These are phyloP conservation scores for Urochloa ruziziensis DNA, from an alignment of 176 grass and related monocot genomes.

Conservation along the genomic window DNA sequence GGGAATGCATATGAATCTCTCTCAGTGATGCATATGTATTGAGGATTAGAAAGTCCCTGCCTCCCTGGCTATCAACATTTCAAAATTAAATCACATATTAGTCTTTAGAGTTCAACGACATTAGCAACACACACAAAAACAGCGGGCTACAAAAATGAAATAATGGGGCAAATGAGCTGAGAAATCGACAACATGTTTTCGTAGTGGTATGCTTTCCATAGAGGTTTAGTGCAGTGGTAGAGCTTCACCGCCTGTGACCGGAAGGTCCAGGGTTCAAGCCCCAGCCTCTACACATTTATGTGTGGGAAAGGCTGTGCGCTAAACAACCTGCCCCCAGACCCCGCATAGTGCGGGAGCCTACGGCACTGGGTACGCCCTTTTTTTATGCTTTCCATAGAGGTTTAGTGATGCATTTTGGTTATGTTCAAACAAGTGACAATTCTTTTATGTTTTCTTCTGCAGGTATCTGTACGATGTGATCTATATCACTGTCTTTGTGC, in stretches of 20 bases:
- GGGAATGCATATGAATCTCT: not conserved
- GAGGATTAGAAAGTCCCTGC: not conserved
- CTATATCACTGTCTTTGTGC: conserved; percentile 90
- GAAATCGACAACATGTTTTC: not conserved
- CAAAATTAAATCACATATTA: not conserved
- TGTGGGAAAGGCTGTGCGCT: no score
- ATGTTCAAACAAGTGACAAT: not conserved
- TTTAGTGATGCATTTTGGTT: not conserved
- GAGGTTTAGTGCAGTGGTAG: no score
- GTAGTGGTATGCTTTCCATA: not conserved
- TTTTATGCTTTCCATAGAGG: not conserved
- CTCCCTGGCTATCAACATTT: not conserved
- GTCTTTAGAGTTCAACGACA: not conserved
- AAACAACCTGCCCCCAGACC: no score
- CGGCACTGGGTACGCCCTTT: no score
- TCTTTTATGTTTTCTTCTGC: conserved; percentile 2
- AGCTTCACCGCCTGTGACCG: no score
- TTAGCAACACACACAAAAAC: not conserved
- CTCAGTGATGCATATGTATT: not conserved
- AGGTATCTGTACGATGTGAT: conserved; percentile 96
- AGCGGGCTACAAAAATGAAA: not conserved
- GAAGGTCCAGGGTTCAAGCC: no score
- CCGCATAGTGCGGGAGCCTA: no score
- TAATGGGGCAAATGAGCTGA: not conserved
- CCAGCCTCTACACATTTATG: no score